Evolutionary conservation across 768 basidiomycete genomes (phyloP).

Genomic region (Lyophyllum atratum): DNA sequence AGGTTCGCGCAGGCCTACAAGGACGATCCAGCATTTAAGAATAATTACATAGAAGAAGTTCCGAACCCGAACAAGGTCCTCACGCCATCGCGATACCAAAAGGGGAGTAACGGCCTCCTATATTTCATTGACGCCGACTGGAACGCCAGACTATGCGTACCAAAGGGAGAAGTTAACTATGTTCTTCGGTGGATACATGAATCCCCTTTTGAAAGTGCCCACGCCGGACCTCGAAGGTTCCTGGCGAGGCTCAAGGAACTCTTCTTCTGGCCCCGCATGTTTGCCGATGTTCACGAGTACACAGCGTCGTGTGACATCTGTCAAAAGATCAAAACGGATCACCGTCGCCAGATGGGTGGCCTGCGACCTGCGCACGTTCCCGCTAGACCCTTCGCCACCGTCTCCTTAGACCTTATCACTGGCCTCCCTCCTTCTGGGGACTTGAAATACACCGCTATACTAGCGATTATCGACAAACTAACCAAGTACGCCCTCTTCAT

Average conservation of each 20-base stretch:
- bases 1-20: neutral
- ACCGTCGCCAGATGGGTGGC: neutral
- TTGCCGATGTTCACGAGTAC: neutral
- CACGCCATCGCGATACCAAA: neutral
- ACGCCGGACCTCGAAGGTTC: constrained; percentile 11
- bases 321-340: neutral
- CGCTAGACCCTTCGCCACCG: neutral
- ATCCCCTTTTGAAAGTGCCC: constrained; percentile 15
- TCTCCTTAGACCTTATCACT: neutral
- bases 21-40: neutral
- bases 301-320: neutral
- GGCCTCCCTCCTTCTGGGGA: neutral
- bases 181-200: constrained; percentile 17
- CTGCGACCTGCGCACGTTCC: neutral
- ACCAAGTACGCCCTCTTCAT: neutral
- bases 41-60: neutral
- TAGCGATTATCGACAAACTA: neutral
- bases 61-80: neutral
- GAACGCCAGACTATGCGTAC: constrained; percentile 19
- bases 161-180: neutral
- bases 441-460: neutral
- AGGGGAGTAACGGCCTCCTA: neutral
- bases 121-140: constrained; percentile 23
- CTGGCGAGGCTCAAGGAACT: constrained; percentile 6
- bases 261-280: neutral